phyloP scores from a whole-genome alignment of 495 filamentous ascomycete species.

The Cetradonia linearis region DNA sequence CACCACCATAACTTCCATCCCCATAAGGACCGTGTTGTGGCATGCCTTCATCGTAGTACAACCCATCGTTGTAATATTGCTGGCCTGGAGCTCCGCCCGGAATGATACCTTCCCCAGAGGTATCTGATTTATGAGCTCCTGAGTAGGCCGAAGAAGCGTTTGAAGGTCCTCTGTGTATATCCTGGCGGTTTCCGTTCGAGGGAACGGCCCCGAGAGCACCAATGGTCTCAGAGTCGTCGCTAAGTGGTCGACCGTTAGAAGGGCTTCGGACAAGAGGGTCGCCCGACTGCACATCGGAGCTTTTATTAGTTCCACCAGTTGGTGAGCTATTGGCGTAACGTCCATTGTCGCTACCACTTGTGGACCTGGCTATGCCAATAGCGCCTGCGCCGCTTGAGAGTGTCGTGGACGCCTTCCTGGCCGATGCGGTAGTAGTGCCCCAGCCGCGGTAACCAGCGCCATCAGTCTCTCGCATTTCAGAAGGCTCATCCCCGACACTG shows the following conservation, averaged over 20 bases:
- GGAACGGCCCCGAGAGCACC: constrained; percentile 66
- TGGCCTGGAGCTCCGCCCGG: constrained; percentile 38
- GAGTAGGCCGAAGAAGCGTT: constrained; percentile 97
- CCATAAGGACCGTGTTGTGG: constrained; percentile 47
- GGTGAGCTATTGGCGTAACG: constrained; percentile 56
- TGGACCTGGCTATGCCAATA: constrained; percentile 63
- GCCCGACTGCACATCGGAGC: constrained; percentile 62
- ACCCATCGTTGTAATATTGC: constrained; percentile 43
- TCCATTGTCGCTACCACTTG: constrained; percentile 45
- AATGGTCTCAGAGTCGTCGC: constrained; percentile 62
- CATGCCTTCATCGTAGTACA: constrained; percentile 46
- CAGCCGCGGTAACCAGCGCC: constrained; percentile 82
- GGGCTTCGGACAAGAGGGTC: constrained; percentile 53
- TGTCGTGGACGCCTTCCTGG: constrained; percentile 75
- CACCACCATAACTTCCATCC: constrained; percentile 43
- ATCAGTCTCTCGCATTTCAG: constrained; percentile 60
- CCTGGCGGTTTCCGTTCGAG: constrained; percentile 46
- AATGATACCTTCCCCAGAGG: constrained; percentile 62
- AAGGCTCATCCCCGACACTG: constrained; percentile 38
- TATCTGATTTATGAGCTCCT: constrained; percentile 68
- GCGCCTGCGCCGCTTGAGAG: constrained; percentile 63
- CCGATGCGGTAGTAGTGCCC: constrained; percentile 69
- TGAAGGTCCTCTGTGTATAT: constrained; percentile 77
- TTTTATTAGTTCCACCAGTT: constrained; percentile 49
- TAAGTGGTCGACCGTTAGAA: constrained; percentile 37